Base-by-base conservation (phyloP, 2,329 filamentous ascomycete species). In the Stenocarpella maydis region DNA sequence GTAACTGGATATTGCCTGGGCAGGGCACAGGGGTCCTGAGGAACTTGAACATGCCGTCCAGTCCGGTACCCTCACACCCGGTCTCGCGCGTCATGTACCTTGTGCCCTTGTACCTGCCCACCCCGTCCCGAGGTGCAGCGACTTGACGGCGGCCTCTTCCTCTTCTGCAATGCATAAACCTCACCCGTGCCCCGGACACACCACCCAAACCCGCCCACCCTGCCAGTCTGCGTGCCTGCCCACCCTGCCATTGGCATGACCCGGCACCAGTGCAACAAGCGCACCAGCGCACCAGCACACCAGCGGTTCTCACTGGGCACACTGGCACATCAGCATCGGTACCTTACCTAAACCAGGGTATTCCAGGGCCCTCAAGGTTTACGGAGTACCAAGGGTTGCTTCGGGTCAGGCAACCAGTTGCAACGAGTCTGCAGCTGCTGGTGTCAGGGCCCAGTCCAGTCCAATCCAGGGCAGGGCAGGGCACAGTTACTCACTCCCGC, bases 321-420 rank as follows among this genome's bases (percentile, higher is more conserved):
- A 37, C n/a, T n/a, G 21, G 58, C 58, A 61, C 52, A 54, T 63
- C 43, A 37, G 58, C 26, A 43, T 26, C 43, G 43, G 34, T 49
- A 37, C 58, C 58, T 63, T 63, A 63, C n/a, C n/a, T n/a, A n/a
- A n/a, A n/a, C 34, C 58, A 63, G 58, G 58, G 58, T 28, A 63
- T 63, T 37, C 58, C 58, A 63, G 28, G 58, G 41, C 47, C 37
- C 39, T n/a, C 58, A 61, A 47, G 41, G 39, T 63, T 63, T 63
- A n/a, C n/a, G n/a, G n/a, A n/a, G n/a, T n/a, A n/a, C 19, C 41
- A 47, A 47, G 41, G 58, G 45, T 34, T 39, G 4, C 41, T 31
- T 61, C 39, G 58, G 58, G 41, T 61, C 41, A 45, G 58, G 58
- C 58, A 61, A 61, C 58, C 58, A 61, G 58, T 63, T 63, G 58